Conservation (phyloP, 768 basidiomycete species). For the Tricholoma terreum region DNA sequence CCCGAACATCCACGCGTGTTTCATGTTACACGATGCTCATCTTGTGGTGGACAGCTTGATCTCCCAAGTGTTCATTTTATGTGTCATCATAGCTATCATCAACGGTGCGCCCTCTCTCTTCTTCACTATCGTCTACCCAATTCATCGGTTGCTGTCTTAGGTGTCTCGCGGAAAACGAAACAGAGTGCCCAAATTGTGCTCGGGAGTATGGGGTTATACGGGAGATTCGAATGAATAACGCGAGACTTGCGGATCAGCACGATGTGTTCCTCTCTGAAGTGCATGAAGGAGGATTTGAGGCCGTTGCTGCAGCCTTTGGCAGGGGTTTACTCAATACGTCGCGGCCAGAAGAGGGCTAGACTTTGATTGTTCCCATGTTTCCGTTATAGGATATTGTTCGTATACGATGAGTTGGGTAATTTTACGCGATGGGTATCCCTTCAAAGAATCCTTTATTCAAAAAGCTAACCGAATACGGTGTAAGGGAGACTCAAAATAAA, state of each 20-base stretch:
- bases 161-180: constrained; percentile 85
- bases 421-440: neutral
- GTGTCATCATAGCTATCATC: constrained; percentile 98
- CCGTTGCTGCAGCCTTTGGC: constrained; percentile 68
- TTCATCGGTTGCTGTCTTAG: constrained; percentile 35
- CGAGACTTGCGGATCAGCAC: constrained; percentile 77
- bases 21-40: constrained; percentile 91
- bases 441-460: neutral
- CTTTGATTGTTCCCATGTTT: neutral
- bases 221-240: constrained; percentile 87
- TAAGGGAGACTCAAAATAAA: neutral
- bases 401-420: neutral
- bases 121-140: neutral
- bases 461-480: neutral
- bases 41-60: constrained; percentile 87
- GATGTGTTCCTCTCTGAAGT: constrained; percentile 78
- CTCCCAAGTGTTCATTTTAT: constrained; percentile 95
- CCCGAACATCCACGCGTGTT: constrained; percentile 80
- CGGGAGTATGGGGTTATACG: constrained; percentile 85
- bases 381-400: neutral
- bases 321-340: constrained; percentile 56
- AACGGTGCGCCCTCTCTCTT: constrained; percentile 52
- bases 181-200: constrained; percentile 87
- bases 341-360: constrained; percentile 15
- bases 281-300: constrained; percentile 66